These are phyloP conservation scores for Raphidocelis subcapitata DNA, from an alignment of 139 green algal species.

Conservation along the genomic window DNA sequence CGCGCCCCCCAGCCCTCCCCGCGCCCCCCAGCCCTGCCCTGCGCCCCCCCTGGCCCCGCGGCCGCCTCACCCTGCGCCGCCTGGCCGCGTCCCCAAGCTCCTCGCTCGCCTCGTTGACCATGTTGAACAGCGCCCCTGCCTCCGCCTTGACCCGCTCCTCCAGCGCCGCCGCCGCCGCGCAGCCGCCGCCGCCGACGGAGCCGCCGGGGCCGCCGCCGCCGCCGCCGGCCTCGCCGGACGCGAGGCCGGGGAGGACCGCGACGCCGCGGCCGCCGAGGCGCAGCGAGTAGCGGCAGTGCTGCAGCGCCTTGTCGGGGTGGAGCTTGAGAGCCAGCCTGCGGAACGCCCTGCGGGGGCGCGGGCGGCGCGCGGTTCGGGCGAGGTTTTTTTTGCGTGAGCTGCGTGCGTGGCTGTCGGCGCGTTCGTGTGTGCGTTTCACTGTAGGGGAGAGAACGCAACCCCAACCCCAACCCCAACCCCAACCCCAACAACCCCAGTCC, in stretches of 20 bases:
- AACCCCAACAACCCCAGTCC: background rate
- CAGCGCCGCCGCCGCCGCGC: background rate
- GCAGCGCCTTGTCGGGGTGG: constrained; percentile 67
- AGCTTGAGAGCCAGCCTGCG: constrained; percentile 56
- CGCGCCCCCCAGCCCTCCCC: background rate
- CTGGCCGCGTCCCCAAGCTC: constrained; percentile 44
- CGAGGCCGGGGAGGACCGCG: background rate
- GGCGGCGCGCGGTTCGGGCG: background rate
- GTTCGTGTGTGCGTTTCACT: no score
- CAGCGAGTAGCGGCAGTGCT: constrained; percentile 26
- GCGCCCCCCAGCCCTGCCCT: no score
- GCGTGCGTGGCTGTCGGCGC: no score
- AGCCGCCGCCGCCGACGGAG: background rate
- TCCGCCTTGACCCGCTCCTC: constrained; percentile 40
- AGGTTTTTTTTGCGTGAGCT: no score
- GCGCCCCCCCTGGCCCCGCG: no score
- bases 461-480: no score
- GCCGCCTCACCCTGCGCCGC: constrained; percentile 39
- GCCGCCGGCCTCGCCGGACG: background rate
- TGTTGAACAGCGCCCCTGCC: constrained; percentile 58
- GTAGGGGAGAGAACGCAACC: no score
- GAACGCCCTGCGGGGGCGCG: constrained; percentile 36
- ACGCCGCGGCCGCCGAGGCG: constrained; percentile 6
- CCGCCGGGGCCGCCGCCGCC: constrained; percentile 1
- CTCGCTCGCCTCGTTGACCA: constrained; percentile 53